A percentile compares a stretch with the other conserved stretches of the same genome.
Conservation (phyloP, 2,329 filamentous ascomycete species). For the Arthrobotrys megalospora region DNA sequence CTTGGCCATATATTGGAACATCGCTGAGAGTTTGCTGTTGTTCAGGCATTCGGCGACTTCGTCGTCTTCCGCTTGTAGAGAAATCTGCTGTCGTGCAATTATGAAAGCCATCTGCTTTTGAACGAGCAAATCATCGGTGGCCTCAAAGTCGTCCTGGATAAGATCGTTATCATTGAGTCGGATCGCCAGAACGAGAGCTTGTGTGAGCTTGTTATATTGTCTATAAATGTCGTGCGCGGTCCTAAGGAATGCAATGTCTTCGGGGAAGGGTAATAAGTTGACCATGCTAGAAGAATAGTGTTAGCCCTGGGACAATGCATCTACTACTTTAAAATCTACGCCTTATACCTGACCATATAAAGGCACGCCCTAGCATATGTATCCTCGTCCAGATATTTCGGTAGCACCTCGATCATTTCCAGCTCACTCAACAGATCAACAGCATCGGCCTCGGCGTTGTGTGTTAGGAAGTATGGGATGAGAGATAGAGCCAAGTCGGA, state of each 20-base stretch:
- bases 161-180: conserved; percentile 88
- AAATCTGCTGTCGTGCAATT: conserved; percentile 90
- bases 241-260: conserved; percentile 94
- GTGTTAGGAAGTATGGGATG: conserved; percentile 94
- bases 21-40: conserved; percentile 88
- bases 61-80: conserved; percentile 78
- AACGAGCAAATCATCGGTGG: conserved; percentile 83
- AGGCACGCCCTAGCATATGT: conserved; percentile 93
- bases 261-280: conserved; percentile 94
- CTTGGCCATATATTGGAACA: conserved; percentile 94
- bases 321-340: neutral
- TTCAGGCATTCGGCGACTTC: conserved; percentile 86
- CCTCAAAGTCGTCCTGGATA: conserved; percentile 84
- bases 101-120: conserved; percentile 96
- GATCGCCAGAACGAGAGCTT: conserved; percentile 95
- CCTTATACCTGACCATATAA: conserved; percentile 83
- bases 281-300: conserved; percentile 78
- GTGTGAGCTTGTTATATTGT: conserved; percentile 90
- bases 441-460: conserved; percentile 97
- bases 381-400: conserved; percentile 90
- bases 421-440: conserved; percentile 97
- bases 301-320: conserved; percentile 6
- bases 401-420: conserved; percentile 94
- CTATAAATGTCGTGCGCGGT: conserved; percentile 96
- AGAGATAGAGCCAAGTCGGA: conserved; percentile 86